Percentiles rank a stretch among this genome's conserved stretches.
Conservation (phyloP, 2,329 filamentous ascomycete genomes). For the Fusarium secorum region DNA sequence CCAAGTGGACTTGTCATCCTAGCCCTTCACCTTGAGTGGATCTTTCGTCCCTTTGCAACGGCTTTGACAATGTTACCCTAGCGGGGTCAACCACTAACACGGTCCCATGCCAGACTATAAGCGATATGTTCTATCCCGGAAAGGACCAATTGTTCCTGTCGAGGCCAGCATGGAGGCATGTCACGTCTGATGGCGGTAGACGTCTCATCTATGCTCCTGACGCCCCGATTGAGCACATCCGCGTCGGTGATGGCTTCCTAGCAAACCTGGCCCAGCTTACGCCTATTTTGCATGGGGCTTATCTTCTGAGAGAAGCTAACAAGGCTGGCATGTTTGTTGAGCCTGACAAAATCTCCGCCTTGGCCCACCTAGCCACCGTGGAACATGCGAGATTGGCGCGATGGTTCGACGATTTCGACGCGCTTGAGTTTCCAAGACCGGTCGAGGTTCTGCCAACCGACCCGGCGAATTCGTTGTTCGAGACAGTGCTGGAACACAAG, state of each 20-base stretch:
- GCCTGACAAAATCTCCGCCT: slow-evolving; percentile 40
- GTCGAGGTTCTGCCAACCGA: slow-evolving; percentile 43
- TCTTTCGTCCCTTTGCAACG: slow-evolving; percentile 25
- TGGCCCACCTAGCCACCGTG: slow-evolving; percentile 41
- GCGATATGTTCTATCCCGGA: slow-evolving; percentile 49
- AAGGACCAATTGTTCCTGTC: slow-evolving; percentile 49
- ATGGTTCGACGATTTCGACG: slow-evolving; percentile 46
- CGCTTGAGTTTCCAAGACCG: slow-evolving; percentile 35
- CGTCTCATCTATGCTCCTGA: slow-evolving; percentile 40
- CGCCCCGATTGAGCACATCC: slow-evolving; percentile 33
- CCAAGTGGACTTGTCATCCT: slow-evolving; percentile 36
- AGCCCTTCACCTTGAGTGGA: slow-evolving; percentile 30
- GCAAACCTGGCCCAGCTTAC: slow-evolving; percentile 47
- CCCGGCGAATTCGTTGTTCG: slow-evolving; percentile 44
- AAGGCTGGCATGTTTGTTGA: slow-evolving; percentile 43
- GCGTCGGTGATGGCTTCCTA: slow-evolving; percentile 47
- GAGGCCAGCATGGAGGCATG: slow-evolving; percentile 47
- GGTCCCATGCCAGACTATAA: slow-evolving; percentile 47
- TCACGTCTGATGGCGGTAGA: slow-evolving; percentile 42
- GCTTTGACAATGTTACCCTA: slow-evolving; percentile 35
- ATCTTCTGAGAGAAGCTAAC: slow-evolving; percentile 44
- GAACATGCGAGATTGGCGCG: slow-evolving; percentile 43
- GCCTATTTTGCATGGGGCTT: slow-evolving; percentile 45
- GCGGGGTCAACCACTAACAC: slow-evolving; percentile 34
- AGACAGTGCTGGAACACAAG: slow-evolving; percentile 45